A percentile compares a stretch with the other conserved stretches of the same genome.
Evolutionary conservation across 257 asterid species (phyloP).

Genomic region (Paraleonurus japonicus): DNA sequence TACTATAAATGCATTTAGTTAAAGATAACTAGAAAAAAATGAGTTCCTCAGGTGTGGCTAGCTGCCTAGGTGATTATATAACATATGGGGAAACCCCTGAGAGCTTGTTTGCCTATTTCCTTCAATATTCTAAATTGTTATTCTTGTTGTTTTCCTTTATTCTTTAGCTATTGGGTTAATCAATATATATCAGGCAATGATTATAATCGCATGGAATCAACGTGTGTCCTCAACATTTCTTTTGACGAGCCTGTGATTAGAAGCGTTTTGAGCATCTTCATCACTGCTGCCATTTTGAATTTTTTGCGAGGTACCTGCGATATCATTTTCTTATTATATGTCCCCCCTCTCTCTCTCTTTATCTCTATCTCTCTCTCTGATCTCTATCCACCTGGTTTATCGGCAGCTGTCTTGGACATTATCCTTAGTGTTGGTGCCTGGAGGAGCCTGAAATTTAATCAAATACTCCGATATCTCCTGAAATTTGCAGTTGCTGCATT

Average conservation of each 20-base stretch:
- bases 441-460: slow-evolving; percentile 80
- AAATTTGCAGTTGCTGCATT: slow-evolving; percentile 76
- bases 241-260: slow-evolving; percentile 62
- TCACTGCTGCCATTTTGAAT: slow-evolving; percentile 89
- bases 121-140: background rate
- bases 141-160: slow-evolving; percentile 10
- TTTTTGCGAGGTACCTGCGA: slow-evolving; percentile 70
- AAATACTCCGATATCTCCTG: slow-evolving; percentile 84
- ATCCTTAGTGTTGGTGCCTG: slow-evolving; percentile 75
- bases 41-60: background rate
- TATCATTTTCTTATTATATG: background rate
- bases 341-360: background rate
- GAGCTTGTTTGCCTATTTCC: slow-evolving; percentile 4
- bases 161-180: slow-evolving; percentile 12
- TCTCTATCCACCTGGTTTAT: background rate
- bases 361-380: background rate
- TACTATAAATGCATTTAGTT: too few species aligned
- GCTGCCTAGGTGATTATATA: background rate
- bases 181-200: slow-evolving; percentile 68
- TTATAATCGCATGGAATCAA: slow-evolving; percentile 88
- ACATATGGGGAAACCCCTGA: background rate
- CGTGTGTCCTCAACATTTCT: slow-evolving; percentile 50
- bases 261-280: slow-evolving; percentile 84
- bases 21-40: background rate
- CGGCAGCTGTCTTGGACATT: slow-evolving; percentile 86